Evolutionary conservation across 1,284 basidiomycete genomes (phyloP).

Genomic region (Malassezia restricta): DNA sequence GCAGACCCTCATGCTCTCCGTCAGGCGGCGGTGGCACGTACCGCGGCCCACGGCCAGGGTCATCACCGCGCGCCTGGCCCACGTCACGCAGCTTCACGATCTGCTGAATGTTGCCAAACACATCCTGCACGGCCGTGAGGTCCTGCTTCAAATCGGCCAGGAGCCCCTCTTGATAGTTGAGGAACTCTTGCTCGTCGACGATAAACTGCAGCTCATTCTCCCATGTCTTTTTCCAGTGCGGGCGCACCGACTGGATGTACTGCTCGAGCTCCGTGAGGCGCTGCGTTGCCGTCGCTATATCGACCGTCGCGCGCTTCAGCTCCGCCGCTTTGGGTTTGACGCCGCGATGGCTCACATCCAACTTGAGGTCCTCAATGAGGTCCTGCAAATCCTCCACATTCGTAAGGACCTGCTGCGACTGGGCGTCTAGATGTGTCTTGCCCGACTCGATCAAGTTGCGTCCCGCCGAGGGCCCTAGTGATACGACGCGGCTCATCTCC

Average conservation of each 20-base stretch:
- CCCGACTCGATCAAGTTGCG: conserved; percentile 80
- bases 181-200: conserved; percentile 89
- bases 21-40: conserved; percentile 42
- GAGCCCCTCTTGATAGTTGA: conserved; percentile 50
- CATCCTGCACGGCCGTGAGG: conserved; percentile 33
- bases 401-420: conserved; percentile 79
- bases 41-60: not conserved
- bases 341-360: conserved; percentile 80
- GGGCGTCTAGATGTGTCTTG: conserved; percentile 73
- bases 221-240: conserved; percentile 99
- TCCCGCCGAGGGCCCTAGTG: conserved; percentile 65
- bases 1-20: conserved; percentile 38
- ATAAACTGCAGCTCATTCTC: conserved; percentile 88
- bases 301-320: conserved; percentile 62
- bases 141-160: conserved; percentile 40
- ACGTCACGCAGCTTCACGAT: conserved; percentile 34
- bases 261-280: conserved; percentile 68
- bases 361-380: conserved; percentile 74
- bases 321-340: conserved; percentile 67
- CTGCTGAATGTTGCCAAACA: conserved; percentile 43
- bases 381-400: conserved; percentile 89
- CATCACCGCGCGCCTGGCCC: conserved; percentile 13
- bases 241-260: conserved; percentile 78
- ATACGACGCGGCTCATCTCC: conserved; percentile 54
- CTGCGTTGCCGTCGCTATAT: conserved; percentile 59